Evolutionary conservation across 2,329 filamentous ascomycete genomes (phyloP).

Genomic region (Parascedosporium putredinis): DNA sequence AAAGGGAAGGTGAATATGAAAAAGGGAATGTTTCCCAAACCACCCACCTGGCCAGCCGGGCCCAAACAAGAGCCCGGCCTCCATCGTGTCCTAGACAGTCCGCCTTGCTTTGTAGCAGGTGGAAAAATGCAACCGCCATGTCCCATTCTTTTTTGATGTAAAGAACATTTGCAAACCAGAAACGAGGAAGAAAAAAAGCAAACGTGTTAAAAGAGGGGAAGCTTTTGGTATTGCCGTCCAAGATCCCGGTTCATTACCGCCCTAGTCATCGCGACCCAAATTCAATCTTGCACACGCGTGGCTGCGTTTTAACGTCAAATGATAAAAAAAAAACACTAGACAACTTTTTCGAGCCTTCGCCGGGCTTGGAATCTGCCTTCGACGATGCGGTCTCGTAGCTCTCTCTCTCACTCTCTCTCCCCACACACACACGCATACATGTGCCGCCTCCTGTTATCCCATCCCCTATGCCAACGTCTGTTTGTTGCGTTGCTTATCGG

Average conservation of each 20-base stretch:
- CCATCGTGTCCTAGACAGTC: not conserved
- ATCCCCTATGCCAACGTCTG: constrained; percentile 11
- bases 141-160: constrained; percentile 4
- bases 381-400: no score
- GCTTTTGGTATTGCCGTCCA: constrained; percentile 7
- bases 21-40: not conserved
- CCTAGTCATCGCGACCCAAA: constrained; percentile 2
- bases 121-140: not conserved
- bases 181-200: not conserved
- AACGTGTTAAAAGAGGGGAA: not conserved
- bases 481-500: constrained; percentile 46
- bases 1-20: not conserved
- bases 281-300: constrained; percentile 1
- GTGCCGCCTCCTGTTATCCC: constrained; percentile 9
- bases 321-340: constrained; percentile 18
- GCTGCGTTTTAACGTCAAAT: constrained; percentile 13
- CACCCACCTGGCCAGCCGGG: not conserved
- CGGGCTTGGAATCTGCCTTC: not conserved
- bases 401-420: no score
- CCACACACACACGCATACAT: no score
- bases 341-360: constrained; percentile 9
- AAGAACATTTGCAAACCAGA: not conserved
- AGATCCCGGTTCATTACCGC: constrained; percentile 7
- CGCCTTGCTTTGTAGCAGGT: not conserved
- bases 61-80: not conserved